A percentile compares a stretch with the other conserved stretches of the same genome.
phyloP scores from a whole-genome alignment of 108 stramenopile species.

The Epipyxis sp. region DNA sequence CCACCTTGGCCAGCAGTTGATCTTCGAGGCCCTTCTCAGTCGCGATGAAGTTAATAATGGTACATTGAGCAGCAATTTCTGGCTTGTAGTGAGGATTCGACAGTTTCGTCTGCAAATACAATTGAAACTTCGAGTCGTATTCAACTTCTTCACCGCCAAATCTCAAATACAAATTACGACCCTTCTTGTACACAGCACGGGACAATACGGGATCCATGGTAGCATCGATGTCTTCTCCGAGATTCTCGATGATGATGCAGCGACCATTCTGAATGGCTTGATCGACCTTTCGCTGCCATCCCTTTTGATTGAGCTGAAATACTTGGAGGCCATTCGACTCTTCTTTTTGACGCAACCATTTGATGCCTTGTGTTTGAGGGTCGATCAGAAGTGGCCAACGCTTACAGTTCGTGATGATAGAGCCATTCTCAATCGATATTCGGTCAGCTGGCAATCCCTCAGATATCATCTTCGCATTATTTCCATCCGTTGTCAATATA shows the following conservation, averaged over 20 bases:
- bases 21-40: slow-evolving; percentile 82
- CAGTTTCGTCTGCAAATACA: slow-evolving; percentile 82
- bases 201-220: slow-evolving; percentile 80
- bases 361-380: slow-evolving; percentile 78
- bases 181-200: slow-evolving; percentile 77
- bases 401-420: slow-evolving; percentile 76
- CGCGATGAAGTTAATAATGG: slow-evolving; percentile 85
- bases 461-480: slow-evolving; percentile 71
- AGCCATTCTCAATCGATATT: slow-evolving; percentile 79
- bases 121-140: slow-evolving; percentile 74
- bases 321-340: slow-evolving; percentile 24
- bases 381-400: slow-evolving; percentile 78
- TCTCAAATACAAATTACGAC: slow-evolving; percentile 67
- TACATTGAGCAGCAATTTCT: slow-evolving; percentile 86
- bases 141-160: slow-evolving; percentile 81
- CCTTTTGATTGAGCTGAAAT: slow-evolving; percentile 70
- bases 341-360: slow-evolving; percentile 69
- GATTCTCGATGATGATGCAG: slow-evolving; percentile 79
- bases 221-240: slow-evolving; percentile 78
- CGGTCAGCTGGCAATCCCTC: slow-evolving; percentile 83
- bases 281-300: slow-evolving; percentile 68
- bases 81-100: slow-evolving; percentile 88
- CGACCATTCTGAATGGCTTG: slow-evolving; percentile 71
- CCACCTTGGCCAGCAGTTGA: slow-evolving; percentile 80
- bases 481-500: slow-evolving; percentile 72